Percentiles rank a stretch among this genome's conserved stretches.
These are phyloP conservation scores for Aquilaria sinensis DNA, from an alignment of 345 rosid genomes.

Conservation along the genomic window DNA sequence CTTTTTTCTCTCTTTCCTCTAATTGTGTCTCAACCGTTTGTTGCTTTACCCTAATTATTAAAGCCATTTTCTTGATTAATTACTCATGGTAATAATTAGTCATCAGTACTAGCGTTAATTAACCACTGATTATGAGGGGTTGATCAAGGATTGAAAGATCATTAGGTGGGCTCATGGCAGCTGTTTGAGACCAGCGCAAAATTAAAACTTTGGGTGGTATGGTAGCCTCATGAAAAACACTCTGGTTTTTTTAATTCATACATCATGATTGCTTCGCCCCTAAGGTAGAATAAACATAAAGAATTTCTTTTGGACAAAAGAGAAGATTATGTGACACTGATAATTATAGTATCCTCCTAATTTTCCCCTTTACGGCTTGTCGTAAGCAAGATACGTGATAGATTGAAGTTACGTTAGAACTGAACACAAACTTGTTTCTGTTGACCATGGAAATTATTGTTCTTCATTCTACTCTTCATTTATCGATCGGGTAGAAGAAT, in stretches of 20 bases:
- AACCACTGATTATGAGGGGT: too few relatives aligned
- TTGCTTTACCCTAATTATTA: not conserved
- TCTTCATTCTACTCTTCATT: too few relatives aligned
- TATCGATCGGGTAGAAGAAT: too few relatives aligned
- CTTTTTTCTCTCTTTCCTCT: not conserved
- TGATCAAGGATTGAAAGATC: too few relatives aligned
- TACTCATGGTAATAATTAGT: too few relatives aligned
- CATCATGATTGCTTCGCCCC: constrained; percentile 10
- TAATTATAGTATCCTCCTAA: not conserved
- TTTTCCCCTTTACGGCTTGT: constrained; percentile 6
- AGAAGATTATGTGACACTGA: too few relatives aligned
- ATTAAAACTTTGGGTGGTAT: not conserved
- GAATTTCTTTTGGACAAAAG: not conserved
- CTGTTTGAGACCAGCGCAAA: too few relatives aligned
- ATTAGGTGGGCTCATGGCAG: too few relatives aligned
- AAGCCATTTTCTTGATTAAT: too few relatives aligned
- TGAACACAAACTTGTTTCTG: not conserved
- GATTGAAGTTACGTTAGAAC: not conserved
- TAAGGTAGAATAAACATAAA: constrained; percentile 5
- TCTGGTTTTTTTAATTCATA: not conserved
- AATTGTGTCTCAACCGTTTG: not conserved
- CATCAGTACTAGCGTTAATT: too few relatives aligned
- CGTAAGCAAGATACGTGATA: constrained; percentile 4
- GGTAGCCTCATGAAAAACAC: not conserved
- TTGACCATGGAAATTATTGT: not conserved